A percentile compares a stretch with the other conserved stretches of the same genome.
Evolutionary conservation across 768 basidiomycete genomes (phyloP).

Genomic region (Gelatoporia subvermispora): DNA sequence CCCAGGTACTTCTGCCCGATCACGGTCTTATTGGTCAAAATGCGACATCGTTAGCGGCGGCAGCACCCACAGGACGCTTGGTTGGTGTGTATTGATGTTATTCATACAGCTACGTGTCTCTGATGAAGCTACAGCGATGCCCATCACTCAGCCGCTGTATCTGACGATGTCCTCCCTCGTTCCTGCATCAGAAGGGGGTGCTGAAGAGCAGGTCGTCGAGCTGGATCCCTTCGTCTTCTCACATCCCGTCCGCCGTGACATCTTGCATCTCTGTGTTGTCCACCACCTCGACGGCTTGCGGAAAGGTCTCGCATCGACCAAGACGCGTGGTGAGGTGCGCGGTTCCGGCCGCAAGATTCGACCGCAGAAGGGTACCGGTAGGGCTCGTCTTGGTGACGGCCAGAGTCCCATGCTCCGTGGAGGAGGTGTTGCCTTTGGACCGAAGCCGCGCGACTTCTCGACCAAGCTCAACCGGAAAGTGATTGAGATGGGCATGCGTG

Average conservation of each 20-base stretch:
- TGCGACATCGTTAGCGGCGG: not conserved
- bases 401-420: slow-evolving; percentile 86
- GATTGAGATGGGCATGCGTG: slow-evolving; percentile 86
- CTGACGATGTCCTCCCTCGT: slow-evolving; percentile 60
- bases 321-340: slow-evolving; percentile 85
- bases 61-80: not conserved
- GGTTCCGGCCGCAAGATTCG: slow-evolving; percentile 88
- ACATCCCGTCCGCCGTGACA: slow-evolving; percentile 85
- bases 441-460: slow-evolving; percentile 87
- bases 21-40: not conserved
- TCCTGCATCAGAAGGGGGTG: slow-evolving; percentile 37
- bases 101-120: not conserved
- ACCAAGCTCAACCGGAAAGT: slow-evolving; percentile 93
- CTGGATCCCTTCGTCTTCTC: slow-evolving; percentile 82
- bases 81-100: not conserved
- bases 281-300: slow-evolving; percentile 85
- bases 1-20: not conserved
- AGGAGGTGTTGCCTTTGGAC: slow-evolving; percentile 90
- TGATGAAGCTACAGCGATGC: slow-evolving; percentile 27
- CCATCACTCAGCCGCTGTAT: slow-evolving; percentile 45
- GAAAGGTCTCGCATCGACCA: slow-evolving; percentile 90
- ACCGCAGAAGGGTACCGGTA: slow-evolving; percentile 88
- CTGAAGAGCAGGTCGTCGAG: slow-evolving; percentile 46
- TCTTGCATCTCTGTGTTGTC: slow-evolving; percentile 87
- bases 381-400: slow-evolving; percentile 83